Base-by-base conservation (phyloP, 257 asterid genomes). In the Solanum dulcamara region DNA sequence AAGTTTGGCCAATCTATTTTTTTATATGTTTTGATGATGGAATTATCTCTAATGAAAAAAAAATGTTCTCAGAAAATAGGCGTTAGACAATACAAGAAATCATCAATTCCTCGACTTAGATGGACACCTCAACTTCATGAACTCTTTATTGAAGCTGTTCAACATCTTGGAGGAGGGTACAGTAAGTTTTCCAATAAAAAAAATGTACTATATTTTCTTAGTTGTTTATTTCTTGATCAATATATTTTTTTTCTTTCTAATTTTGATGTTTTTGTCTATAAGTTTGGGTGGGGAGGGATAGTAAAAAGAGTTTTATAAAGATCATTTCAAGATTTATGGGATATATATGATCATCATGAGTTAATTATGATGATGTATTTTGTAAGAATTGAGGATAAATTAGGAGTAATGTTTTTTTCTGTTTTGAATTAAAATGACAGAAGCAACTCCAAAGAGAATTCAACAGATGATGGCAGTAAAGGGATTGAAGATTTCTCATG, bases 371-470 rank as follows among this genome's bases (percentile, higher is more conserved):
- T 84, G 46, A 68, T 67, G 5, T 32, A 37, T 33, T 71, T 71
- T 9, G 51, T 48, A 30, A 30, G 53, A 22, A 18, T 60, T 81
- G 66, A 18, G n/a, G n/a, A n/a, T n/a, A n/a, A n/a, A n/a, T n/a
- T n/a, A n/a, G n/a, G 66, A 74, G 37, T 75, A 14, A 26, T 15
- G 3, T 0, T 28, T 46, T 57, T 57, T 57, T 38, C 7, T 30
- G 35, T 33, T 6, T 51, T 48, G 5, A 22, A 53, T 26, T 44
- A 33, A 33, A 4, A 68, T 35, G 74, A 38, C 85, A 89, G 91
- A 87, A 83, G 91, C 91, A 83, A 89, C 91, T 57, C 91, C 91
- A 6, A 89, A 87, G 85, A 66, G 89, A 72, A 89, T 89, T 71
- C 64, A 86, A 83, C 89, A 89, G 40, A 80, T 80, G 88, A 89